phyloP scores from a whole-genome alignment of 345 rosid species.

The Citrus sp. region DNA sequence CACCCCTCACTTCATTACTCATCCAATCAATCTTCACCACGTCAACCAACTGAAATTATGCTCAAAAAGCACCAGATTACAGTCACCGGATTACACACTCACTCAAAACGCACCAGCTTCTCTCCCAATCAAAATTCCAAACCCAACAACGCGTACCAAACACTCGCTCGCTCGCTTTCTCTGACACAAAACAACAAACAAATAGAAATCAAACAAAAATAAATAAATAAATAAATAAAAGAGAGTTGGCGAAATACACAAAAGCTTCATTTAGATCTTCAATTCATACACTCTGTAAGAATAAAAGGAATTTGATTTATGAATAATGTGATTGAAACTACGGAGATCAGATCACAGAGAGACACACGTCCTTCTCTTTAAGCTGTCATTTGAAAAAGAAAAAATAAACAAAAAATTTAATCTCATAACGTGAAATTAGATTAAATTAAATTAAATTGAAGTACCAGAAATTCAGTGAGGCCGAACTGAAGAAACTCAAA shows the following conservation, averaged over 20 bases:
- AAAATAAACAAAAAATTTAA: background rate
- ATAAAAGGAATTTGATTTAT: background rate
- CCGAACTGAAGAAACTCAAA: background rate
- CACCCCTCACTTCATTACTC: constrained; percentile 9
- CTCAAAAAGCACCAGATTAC: constrained; percentile 1
- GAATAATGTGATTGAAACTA: background rate
- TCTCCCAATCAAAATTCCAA: background rate
- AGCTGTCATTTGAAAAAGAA: background rate
- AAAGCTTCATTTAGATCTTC: constrained; percentile 10
- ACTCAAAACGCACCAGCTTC: background rate
- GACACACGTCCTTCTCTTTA: constrained; percentile 19
- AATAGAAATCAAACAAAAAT: background rate
- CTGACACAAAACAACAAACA: background rate
- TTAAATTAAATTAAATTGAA: background rate
- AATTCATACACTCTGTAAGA: background rate
- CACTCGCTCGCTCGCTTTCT: background rate
- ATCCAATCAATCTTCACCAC: background rate
- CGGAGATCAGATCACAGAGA: constrained; percentile 13
- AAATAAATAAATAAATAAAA: background rate
- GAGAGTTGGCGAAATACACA: background rate
- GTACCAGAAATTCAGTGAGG: background rate
- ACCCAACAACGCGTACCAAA: background rate
- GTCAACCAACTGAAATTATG: background rate
- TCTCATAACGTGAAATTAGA: background rate
- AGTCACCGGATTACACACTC: background rate